A percentile compares a stretch with the other conserved stretches of the same genome.
Conservation (phyloP, 1,284 basidiomycete species). For the Sparassis latifolia region DNA sequence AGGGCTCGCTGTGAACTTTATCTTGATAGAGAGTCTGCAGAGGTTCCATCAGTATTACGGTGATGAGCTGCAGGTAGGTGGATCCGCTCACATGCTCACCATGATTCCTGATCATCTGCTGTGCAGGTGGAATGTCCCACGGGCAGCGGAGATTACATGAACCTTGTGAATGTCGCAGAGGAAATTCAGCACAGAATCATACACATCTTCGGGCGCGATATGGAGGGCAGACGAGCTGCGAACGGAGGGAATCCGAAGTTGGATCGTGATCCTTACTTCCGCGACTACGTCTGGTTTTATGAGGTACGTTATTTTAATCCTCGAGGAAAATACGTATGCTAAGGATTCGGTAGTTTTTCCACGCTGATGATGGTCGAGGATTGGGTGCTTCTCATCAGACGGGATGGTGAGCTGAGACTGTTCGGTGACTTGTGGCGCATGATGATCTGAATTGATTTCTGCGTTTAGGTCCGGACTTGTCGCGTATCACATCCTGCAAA, state of each 20-base stretch:
- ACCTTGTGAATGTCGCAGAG: slow-evolving; percentile 87
- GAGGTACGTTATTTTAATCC: slow-evolving; percentile 50
- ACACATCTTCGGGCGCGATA: slow-evolving; percentile 91
- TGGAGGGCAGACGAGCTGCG: slow-evolving; percentile 79
- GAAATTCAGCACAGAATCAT: slow-evolving; percentile 98
- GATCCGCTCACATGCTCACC: neutral
- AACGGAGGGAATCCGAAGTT: slow-evolving; percentile 89
- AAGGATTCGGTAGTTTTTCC: slow-evolving; percentile 72
- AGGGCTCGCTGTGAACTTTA: slow-evolving; percentile 94
- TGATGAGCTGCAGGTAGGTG: slow-evolving; percentile 61
- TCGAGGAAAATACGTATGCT: neutral
- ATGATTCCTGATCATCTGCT: slow-evolving; percentile 1
- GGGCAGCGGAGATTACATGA: slow-evolving; percentile 93
- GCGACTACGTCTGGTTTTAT: slow-evolving; percentile 94
- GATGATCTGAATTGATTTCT: neutral
- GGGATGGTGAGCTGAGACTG: slow-evolving; percentile 63
- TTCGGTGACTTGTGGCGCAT: neutral
- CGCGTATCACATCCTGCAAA: slow-evolving; percentile 87
- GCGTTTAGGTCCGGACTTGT: slow-evolving; percentile 76
- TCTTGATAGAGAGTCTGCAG: slow-evolving; percentile 91
- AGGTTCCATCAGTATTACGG: slow-evolving; percentile 97
- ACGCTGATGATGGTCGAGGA: slow-evolving; percentile 87
- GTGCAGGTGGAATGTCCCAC: slow-evolving; percentile 88
- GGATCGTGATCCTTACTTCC: slow-evolving; percentile 92
- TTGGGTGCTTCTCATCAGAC: slow-evolving; percentile 97